Base-by-base conservation (phyloP, 306 rosid genomes). In the Nissolia schottii region DNA sequence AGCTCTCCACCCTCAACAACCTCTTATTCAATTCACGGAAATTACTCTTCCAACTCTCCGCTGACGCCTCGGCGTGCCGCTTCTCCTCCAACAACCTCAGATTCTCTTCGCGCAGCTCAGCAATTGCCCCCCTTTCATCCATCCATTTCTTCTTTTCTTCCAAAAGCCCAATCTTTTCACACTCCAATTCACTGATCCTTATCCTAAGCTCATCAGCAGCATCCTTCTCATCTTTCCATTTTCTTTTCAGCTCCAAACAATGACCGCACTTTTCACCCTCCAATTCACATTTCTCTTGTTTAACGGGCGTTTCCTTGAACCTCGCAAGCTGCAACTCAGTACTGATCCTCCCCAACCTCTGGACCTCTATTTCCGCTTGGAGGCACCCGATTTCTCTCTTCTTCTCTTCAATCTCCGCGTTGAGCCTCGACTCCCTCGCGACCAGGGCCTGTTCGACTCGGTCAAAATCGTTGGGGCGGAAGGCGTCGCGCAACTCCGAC, bases 381-480 rank as follows among this genome's bases (percentile, higher is more conserved):
- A 74, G 71, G 14, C 8, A 37, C 8, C 19, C 24, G 0, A 69
- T 68, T 62, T 75, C 74, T 6, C 3, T 54, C 20, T 40, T 3
- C 50, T 19, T 75, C 19, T 69, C 23, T 29, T 75, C 69, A 19
- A 75, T 57, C 41, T 69, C 64, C 0, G 23, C 31, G 13, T 16
- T 35, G 23, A 74, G 67, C 56, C 0, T 51, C 12, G 43, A 41
- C 9, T 74, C 84, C 28, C 80, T 75, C 0, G 45, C 62, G 12
- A 74, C 13, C 27, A 80, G 38, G 19, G 35, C 7, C 53, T 20
- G 18, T 16, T 80, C 84, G 0, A 80, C 80, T 1, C 35, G 43
- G 29, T 74, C 73, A 8, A 80, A 80, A 37, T 80, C 76, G 14
- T 24, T 3, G 3, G 1, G 11, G 20, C 12, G 67, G 28, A 80